Conservation (phyloP, 202 grass and related monocot genomes). For the Panicum virgatum region DNA sequence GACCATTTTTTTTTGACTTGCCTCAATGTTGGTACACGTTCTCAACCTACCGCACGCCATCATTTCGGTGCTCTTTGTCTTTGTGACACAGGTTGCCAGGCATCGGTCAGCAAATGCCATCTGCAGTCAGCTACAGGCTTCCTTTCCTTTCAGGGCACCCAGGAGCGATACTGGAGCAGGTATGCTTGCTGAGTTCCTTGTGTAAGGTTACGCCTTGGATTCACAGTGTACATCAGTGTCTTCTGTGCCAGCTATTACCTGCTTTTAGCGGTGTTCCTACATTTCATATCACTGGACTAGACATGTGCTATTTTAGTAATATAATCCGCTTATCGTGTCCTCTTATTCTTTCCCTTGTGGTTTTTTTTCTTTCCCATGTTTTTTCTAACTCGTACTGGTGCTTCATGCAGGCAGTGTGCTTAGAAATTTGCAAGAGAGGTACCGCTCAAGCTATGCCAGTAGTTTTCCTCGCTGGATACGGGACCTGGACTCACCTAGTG, state of each 20-base stretch:
- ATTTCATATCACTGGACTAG: background rate
- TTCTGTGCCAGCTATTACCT: background rate
- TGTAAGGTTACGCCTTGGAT: background rate
- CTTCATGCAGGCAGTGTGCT: slow-evolving; percentile 52
- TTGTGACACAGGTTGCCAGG: slow-evolving; percentile 24
- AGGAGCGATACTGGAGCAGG: slow-evolving; percentile 9
- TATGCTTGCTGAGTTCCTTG: background rate
- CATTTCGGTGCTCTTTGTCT: background rate
- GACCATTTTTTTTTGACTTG: background rate
- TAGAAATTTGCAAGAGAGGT: slow-evolving; percentile 63
- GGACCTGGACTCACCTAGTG: slow-evolving; percentile 53
- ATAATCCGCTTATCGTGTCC: background rate
- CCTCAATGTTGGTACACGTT: background rate
- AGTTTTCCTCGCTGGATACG: slow-evolving; percentile 63
- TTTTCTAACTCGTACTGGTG: background rate
- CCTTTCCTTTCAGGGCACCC: slow-evolving; percentile 16
- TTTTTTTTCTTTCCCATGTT: background rate
- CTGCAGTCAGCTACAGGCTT: slow-evolving; percentile 26
- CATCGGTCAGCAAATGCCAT: slow-evolving; percentile 20
- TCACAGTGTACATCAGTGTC: background rate
- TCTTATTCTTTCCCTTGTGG: background rate
- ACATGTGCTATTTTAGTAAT: background rate
- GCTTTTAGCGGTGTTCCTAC: background rate
- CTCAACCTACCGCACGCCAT: background rate
- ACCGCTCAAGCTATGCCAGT: slow-evolving; percentile 78